Evolutionary conservation across 805 yeast genomes (phyloP), one percentile per base, ranked within the genome.

Genomic region (Candida krabiensis): DNA sequence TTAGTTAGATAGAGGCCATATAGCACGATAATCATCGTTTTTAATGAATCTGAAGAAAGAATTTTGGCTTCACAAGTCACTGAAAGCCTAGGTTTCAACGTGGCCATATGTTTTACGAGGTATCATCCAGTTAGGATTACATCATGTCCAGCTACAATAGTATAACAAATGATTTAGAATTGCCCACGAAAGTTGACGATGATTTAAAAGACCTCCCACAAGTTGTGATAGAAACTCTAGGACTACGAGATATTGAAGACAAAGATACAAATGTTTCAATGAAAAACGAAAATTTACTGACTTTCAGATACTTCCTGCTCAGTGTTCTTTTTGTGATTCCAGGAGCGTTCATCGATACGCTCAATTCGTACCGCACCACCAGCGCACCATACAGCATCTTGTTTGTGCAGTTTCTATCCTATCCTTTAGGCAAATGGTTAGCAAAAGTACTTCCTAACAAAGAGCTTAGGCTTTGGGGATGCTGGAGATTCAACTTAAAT

Each of bases 331-430:
- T 66, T 41, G 60, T 66, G 11, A 44, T 64, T 7, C 71, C 71
- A 2, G 71, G 70, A 8, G 71, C 71, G 1, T 60, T 66, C 37
- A 60, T 66, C 14, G 69, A 62, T 38, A 64, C 69, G 0, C 52
- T 66, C 55, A 66, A 66, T 43, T 59, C 66, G 3, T 57, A 50
- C 37, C 40, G 62, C 33, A 55, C 61, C 6, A 56, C 62, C 2
- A 49, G 56, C 28, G 79, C 79, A 2, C 72, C 76, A 0, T 75
- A 73, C 44, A 70, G 76, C 21, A 70, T 75, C 16, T 64, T 74
- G 37, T 72, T 74, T 49, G 80, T 74, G 3, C 80, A 75, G 47
- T 70, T 74, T 34, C 66, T 67, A 5, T 58, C 70, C 3, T 73
- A 74, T 46, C 73, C 74, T 54, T 54, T 64, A 2, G 79, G 79